Evolutionary conservation across 192 early-diverging fungal genomes (phyloP), one percentile per base, ranked within the genome.

Genomic region (Umbelopsis vinacea): DNA sequence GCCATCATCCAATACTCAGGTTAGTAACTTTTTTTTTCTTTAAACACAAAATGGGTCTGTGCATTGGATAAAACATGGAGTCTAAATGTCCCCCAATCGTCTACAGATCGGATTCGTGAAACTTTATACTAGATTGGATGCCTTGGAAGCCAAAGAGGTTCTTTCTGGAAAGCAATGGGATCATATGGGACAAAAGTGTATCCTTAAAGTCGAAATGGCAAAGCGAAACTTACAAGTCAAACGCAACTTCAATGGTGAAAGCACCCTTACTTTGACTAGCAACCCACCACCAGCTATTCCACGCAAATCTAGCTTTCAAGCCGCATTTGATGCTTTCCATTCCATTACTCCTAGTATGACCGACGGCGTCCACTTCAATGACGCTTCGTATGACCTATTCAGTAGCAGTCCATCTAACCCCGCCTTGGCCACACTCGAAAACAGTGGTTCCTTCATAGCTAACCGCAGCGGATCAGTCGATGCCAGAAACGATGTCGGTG

Each of bases 171-270:
- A 93, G 70, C 94, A 92, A 73, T 90, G 97, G 29, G 97, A 97
- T 77, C 90, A 92, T 10, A 94, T 95, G 72, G 57, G 33, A 12
- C 57, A 79, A 67, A 88, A 88, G 53, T 93, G 93, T 74, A 87
- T 86, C 47, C 88, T 99, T 46, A 99, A 99, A 81, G 98, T 96
- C 1, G 97, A 98, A 76, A 95, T 99, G 93, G 98, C 98, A 40
- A 98, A 97, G 77, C 98, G 98, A 86, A 98, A 99, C 75, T 85
- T 99, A 66, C 95, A 96, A 83, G 95, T 93, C 63, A 94, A 92
- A 72, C 89, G 95, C 54, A 93, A 91, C 10, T 63, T 37, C 15
- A 63, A 14, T 38, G 57, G 57, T 19, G 57, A 63, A 14, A 19
- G 29, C 14, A 63, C 57, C 4, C 57, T 63, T 19, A 14, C 37